Percentiles rank a stretch among this genome's conserved stretches.
Conservation (phyloP, 1,139 yeast species). For the Pichia sp. region DNA sequence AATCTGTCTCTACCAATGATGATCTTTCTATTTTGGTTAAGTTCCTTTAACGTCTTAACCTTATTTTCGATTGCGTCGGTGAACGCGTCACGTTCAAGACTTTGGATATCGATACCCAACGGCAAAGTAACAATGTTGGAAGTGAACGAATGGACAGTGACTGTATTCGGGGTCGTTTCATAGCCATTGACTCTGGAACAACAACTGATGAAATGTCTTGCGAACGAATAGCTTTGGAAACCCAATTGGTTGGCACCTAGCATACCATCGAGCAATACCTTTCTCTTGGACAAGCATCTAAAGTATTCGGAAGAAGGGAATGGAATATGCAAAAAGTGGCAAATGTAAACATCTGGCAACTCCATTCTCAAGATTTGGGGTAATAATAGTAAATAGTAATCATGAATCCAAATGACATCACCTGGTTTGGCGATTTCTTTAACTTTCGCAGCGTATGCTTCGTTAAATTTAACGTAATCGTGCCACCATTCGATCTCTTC, state of each 20-base stretch:
- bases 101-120: conserved; percentile 77
- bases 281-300: conserved; percentile 80
- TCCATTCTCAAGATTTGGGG: conserved; percentile 88
- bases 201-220: conserved; percentile 87
- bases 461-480: conserved; percentile 87
- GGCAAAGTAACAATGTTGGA: conserved; percentile 77
- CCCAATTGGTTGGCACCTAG: conserved; percentile 85
- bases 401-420: conserved; percentile 95
- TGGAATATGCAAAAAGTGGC: conserved; percentile 83
- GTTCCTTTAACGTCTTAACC: conserved; percentile 54
- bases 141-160: conserved; percentile 74
- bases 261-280: conserved; percentile 82
- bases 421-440: conserved; percentile 77
- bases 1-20: conserved; percentile 83
- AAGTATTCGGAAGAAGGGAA: conserved; percentile 97
- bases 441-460: conserved; percentile 81
- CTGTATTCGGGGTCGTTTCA: conserved; percentile 56
- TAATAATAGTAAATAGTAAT: conserved; percentile 77
- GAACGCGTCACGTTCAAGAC: conserved; percentile 60
- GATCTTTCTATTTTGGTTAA: conserved; percentile 72
- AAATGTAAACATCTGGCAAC: conserved; percentile 77
- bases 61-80: conserved; percentile 34
- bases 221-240: conserved; percentile 83
- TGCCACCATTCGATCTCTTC: conserved; percentile 84
- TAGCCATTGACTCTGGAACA: conserved; percentile 82